These are phyloP conservation scores for Seiridium unicorne DNA, from an alignment of 2,329 filamentous ascomycete species.

Conservation along the genomic window DNA sequence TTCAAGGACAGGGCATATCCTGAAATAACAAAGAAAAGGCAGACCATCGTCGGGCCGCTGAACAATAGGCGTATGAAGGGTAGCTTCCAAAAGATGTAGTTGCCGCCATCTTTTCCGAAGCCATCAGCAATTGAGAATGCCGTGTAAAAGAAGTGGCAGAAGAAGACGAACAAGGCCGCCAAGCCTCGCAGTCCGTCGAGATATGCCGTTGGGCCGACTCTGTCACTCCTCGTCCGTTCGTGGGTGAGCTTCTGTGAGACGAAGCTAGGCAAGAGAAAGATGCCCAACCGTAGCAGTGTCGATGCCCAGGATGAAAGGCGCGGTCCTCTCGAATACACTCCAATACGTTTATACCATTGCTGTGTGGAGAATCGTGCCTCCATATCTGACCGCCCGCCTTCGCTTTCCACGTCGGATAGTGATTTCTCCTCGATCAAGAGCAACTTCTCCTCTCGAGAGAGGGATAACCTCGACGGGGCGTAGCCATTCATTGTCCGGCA, in stretches of 20 bases:
- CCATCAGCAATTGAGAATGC: conserved; percentile 50
- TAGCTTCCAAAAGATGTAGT: conserved; percentile 48
- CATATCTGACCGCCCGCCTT: conserved; percentile 34
- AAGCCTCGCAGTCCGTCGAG: conserved; percentile 58
- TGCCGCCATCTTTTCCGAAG: conserved; percentile 42
- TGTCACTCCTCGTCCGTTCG: conserved; percentile 37
- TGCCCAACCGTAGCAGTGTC: conserved; percentile 33
- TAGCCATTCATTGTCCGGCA: conserved; percentile 40
- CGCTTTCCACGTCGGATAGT: conserved; percentile 43
- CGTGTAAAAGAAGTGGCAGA: conserved; percentile 57
- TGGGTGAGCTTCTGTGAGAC: conserved; percentile 42
- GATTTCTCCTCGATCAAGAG: conserved; percentile 43
- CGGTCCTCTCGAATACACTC: conserved; percentile 24
- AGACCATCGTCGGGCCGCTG: conserved; percentile 55
- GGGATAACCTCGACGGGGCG: conserved; percentile 30
- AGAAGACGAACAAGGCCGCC: conserved; percentile 54
- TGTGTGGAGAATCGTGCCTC: conserved; percentile 30
- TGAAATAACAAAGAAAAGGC: conserved; percentile 61
- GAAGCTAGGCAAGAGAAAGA: conserved; percentile 55
- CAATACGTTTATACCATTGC: conserved; percentile 31
- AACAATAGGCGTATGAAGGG: conserved; percentile 54
- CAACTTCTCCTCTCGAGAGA: conserved; percentile 43
- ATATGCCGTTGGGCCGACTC: conserved; percentile 52
- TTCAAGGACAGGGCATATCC: conserved; percentile 59
- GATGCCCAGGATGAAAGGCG: conserved; percentile 33